Evolutionary conservation across 2,329 filamentous ascomycete genomes (phyloP).

Genomic region (Colletotrichum sidae): DNA sequence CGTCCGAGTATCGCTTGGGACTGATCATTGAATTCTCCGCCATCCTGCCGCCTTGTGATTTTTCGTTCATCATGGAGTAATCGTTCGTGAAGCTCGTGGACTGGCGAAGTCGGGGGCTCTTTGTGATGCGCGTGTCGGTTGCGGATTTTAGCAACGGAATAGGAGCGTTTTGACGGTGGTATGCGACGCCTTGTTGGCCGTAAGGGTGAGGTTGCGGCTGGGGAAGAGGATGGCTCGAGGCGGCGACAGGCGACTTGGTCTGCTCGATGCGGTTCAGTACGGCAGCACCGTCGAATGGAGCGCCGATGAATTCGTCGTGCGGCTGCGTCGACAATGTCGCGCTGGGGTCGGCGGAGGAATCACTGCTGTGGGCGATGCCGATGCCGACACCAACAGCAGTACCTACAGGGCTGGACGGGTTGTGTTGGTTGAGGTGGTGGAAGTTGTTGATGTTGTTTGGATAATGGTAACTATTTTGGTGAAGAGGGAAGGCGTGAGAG

Average conservation of each 20-base stretch:
- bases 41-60: slow-evolving; percentile 46
- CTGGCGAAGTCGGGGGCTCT: slow-evolving; percentile 69
- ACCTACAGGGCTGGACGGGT: slow-evolving; percentile 36
- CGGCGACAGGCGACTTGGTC: slow-evolving; percentile 52
- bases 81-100: slow-evolving; percentile 73
- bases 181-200: slow-evolving; percentile 39
- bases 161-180: slow-evolving; percentile 45
- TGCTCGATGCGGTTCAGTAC: slow-evolving; percentile 72
- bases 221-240: slow-evolving; percentile 32
- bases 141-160: slow-evolving; percentile 60
- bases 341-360: slow-evolving; percentile 49
- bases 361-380: slow-evolving; percentile 34
- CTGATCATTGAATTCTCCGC: slow-evolving; percentile 60
- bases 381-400: slow-evolving; percentile 38
- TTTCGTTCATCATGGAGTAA: slow-evolving; percentile 62
- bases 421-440: slow-evolving; percentile 40
- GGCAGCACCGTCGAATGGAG: slow-evolving; percentile 72
- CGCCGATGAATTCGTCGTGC: slow-evolving; percentile 72
- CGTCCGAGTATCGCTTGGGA: slow-evolving; percentile 83
- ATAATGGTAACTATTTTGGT: slow-evolving; percentile 25
- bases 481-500: slow-evolving; percentile 78
- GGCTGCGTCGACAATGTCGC: slow-evolving; percentile 46
- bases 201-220: slow-evolving; percentile 34
- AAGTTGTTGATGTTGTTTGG: slow-evolving; percentile 26
- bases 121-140: slow-evolving; percentile 64